phyloP scores from a whole-genome alignment of 805 yeast species.

The Cyberlindnera maritima region DNA sequence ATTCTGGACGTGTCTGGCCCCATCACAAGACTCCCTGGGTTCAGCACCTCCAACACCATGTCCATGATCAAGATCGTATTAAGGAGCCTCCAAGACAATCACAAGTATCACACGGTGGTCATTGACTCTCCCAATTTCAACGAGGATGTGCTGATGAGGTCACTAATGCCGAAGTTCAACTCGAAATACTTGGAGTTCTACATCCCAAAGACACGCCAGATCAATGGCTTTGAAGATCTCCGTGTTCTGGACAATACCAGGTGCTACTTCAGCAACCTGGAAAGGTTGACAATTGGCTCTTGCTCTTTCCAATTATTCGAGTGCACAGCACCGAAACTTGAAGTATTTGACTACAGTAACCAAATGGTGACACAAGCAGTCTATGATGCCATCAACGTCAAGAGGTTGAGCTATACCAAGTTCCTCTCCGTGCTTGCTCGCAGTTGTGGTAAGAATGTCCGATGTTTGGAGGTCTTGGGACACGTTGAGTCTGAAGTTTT shows the following conservation, averaged over 20 bases:
- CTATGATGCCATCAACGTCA: constrained; percentile 16
- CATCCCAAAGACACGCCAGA: constrained; percentile 13
- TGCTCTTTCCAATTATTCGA: constrained; percentile 22
- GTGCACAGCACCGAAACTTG: constrained; percentile 18
- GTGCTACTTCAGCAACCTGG: constrained; percentile 18
- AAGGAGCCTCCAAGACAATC: constrained; percentile 9
- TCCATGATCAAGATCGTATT: constrained; percentile 17
- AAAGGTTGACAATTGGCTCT: constrained; percentile 21
- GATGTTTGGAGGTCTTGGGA: constrained; percentile 16
- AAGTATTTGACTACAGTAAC: constrained; percentile 15
- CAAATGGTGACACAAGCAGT: constrained; percentile 16
- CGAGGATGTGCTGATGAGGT: constrained; percentile 12
- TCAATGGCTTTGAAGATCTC: constrained; percentile 22
- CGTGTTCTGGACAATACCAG: constrained; percentile 24
- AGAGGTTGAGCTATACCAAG: constrained; percentile 15
- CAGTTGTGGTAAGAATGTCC: constrained; percentile 9
- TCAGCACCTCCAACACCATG: constrained; percentile 1
- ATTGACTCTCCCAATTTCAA: constrained; percentile 7
- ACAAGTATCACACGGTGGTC: constrained; percentile 16
- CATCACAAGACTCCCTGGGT: background rate
- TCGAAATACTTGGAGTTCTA: constrained; percentile 19
- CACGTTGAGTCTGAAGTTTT: constrained; percentile 10
- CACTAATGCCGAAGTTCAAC: constrained; percentile 20
- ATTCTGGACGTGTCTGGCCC: constrained; percentile 13
- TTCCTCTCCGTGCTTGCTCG: constrained; percentile 13